Evolutionary conservation across 805 yeast species (phyloP), one percentile per base, ranked within the genome.

Genomic region (Myxozyma neotropica): DNA sequence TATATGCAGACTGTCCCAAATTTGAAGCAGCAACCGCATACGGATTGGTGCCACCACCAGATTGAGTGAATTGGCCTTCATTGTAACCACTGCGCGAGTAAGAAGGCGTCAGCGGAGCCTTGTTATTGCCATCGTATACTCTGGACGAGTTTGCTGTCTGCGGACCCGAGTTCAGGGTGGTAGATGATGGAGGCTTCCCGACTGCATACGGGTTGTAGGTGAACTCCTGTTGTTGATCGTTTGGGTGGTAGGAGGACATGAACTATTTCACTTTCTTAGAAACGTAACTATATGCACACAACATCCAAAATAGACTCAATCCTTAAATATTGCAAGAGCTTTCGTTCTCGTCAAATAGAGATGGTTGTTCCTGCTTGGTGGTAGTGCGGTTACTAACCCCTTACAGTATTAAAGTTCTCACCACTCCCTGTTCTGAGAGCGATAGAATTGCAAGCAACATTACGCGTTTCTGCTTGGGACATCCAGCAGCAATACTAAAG

Each of bases 141-240:
- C 2, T 46, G 24, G 10, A 7, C 24, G 38, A 31, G 19, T 29
- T 21, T 12, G 38, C n/a, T 12, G 38, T n/a, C 24, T 7, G n/a
- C 13, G 50, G 15, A 23, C 24, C 29, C n/a, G 50, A 26, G 39
- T 7, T 35, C 13, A 38, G 24, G n/a, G 42, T 4, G 24, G 38
- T 27, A n/a, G 26, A 31, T 7, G 24, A 17, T 6, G 27, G 50
- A 8, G 50, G 39, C 39, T 46, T 46, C 39, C 29, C 26, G 5
- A 19, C 50, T n/a, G 50, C 31, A 43, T 43, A 43, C 13, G 47
- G 47, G 47, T 43, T 43, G 47, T 23, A 43, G 10, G 47, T 29
- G 5, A 10, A 15, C 6, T 43, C 47, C 33, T 21, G 47, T 4
- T n/a, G 31, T 4, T 21, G 47, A 26, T 29, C 47, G 19, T 43